Evolutionary conservation across 1,139 yeast genomes (phyloP).

Genomic region (Magnusiomyces magnusii): DNA sequence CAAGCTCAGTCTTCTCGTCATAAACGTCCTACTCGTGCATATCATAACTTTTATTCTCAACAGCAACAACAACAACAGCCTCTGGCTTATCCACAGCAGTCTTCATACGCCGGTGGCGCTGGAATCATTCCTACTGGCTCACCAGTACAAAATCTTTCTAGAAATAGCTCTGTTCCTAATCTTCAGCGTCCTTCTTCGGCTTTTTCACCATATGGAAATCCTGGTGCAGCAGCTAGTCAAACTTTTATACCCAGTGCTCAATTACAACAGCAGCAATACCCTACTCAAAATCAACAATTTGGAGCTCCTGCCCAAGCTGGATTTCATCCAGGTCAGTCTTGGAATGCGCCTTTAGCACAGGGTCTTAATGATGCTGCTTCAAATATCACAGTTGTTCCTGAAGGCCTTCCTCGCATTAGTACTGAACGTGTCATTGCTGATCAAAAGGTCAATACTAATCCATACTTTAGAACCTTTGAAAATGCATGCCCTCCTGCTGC

Average conservation of each 20-base stretch:
- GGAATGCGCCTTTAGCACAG: neutral
- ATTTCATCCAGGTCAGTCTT: neutral
- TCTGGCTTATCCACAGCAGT: slow-evolving; percentile 1
- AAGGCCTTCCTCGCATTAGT: slow-evolving; percentile 44
- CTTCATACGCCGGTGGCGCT: slow-evolving; percentile 4
- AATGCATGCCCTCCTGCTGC: slow-evolving; percentile 78
- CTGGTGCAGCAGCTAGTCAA: neutral
- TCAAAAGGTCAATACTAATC: slow-evolving; percentile 36
- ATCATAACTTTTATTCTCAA: slow-evolving; percentile 17
- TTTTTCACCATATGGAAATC: neutral
- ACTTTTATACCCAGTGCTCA: neutral
- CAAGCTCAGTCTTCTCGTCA: slow-evolving; percentile 4
- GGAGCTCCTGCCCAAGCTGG: neutral
- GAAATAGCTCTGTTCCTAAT: neutral
- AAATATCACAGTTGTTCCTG: neutral
- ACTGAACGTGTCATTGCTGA: slow-evolving; percentile 51
- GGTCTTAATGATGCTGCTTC: neutral
- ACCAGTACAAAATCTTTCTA: neutral
- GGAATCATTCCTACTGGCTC: slow-evolving; percentile 8
- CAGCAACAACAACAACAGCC: neutral
- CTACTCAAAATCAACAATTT: neutral
- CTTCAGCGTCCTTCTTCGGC: neutral
- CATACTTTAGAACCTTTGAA: slow-evolving; percentile 59
- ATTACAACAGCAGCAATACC: neutral
- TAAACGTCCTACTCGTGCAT: slow-evolving; percentile 21